Conservation (phyloP, 345 rosid genomes). For the Eucalyptus urophylla region DNA sequence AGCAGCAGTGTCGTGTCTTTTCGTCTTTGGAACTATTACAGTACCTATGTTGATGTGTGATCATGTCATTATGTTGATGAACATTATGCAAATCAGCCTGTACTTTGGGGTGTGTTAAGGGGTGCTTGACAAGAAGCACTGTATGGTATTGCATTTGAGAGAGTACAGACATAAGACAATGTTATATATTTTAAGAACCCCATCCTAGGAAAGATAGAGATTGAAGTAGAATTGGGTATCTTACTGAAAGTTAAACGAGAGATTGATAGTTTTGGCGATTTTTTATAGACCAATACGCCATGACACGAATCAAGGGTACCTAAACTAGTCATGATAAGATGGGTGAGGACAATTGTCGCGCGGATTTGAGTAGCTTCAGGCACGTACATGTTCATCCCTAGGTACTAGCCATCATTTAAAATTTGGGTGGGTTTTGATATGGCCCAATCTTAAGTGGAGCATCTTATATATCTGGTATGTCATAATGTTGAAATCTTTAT, state of each 20-base stretch:
- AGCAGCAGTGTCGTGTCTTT: not conserved
- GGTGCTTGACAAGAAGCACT: not conserved
- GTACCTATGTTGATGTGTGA: not conserved
- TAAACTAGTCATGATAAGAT: not conserved
- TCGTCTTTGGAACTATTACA: not conserved
- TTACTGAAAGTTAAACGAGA: not conserved
- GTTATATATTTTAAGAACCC: not conserved
- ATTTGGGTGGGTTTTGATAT: not conserved
- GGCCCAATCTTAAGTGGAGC: not conserved
- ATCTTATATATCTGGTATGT: not conserved
- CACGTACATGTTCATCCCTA: not conserved
- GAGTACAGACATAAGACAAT: not conserved
- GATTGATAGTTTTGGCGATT: not conserved
- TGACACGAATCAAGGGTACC: not conserved
- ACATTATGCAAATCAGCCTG: not conserved
- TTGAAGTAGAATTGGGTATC: not conserved
- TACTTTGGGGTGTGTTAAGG: not conserved
- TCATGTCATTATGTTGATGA: not conserved
- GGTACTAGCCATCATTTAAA: not conserved
- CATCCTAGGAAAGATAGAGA: not conserved
- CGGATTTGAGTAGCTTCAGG: not conserved
- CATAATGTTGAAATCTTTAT: not conserved
- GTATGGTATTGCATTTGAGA: not conserved
- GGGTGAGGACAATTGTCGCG: not conserved
- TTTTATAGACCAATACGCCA: not conserved